Base-by-base conservation (phyloP, 2,329 filamentous ascomycete genomes). In the Aspergillus arachidicola region DNA sequence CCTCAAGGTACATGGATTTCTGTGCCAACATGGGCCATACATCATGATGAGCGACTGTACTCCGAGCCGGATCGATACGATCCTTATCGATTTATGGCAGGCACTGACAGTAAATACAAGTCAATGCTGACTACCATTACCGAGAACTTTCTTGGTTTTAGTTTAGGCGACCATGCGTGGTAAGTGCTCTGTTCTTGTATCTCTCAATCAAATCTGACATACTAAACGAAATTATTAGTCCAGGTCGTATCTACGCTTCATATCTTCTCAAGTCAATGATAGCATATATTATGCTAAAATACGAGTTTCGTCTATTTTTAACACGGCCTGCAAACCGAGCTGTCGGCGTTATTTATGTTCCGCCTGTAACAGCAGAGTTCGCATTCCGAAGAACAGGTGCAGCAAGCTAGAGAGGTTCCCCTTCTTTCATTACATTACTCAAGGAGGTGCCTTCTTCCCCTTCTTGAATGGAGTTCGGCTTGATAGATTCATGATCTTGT, bases 131-230 rank as follows among this genome's bases (percentile, higher is more conserved):
- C 34, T 14, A 36, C 34, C 11, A 36, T 36, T 11, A 36, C 11
- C 14, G 34, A 36, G 12, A 16, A 36, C 3, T 14, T 55, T 69
- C 68, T 60, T 71, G 70, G 66, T 70, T 43, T 21, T n/a, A 43
- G 41, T 21, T 43, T n/a, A 7, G 41, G 19, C 4, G 41, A 43
- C 1, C 16, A 21, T 43, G n/a, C 16, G n/a, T 43, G 41, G 41
- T 21, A n/a, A 43, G 41, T 43, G 7, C 9, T n/a, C 41, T 32
- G 30, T 11, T 32, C 10, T 10, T 21, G 34, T 36, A 36, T n/a
- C n/a, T 26, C 16, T n/a, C 16, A 10, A 21, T 21, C 41, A 19
- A 43, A 7, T 21, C n/a, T 43, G 41, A n/a, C 41, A 12, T 21
- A 9, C 2, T 43, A 43, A 43, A 5, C 2, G 9, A 43, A 10